Evolutionary conservation across 352 stramenopile genomes (phyloP), one percentile per base, ranked within the genome.

Genomic region (Bremia lactucae): DNA sequence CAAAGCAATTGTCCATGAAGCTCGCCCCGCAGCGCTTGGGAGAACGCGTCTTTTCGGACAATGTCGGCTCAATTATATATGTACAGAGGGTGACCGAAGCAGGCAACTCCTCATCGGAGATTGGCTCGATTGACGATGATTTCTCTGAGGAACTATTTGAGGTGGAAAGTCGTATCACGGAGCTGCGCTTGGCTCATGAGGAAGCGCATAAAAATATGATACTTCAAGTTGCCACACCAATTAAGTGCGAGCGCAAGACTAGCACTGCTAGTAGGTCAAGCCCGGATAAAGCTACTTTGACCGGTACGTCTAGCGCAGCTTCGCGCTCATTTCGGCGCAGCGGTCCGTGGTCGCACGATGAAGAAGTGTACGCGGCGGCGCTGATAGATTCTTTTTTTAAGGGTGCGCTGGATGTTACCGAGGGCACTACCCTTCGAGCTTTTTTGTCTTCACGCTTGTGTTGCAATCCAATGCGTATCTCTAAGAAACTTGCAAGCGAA

Each of bases 391-490:
- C 42, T 20, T 84, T 85, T 45, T 81, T 83, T 49, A 77, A 79
- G 15, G 74, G 74, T 15, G 46, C 69, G 24, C 56, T 87, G 20
- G 58, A 78, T 37, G 59, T 84, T 36, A 38, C 62, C 0, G 65
- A 84, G 42, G 72, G 74, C 41, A 84, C 72, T 31, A 87, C 71
- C 16, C 60, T 87, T 31, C 65, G 74, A 34, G 65, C 67, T 26
- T 81, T 81, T 46, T 48, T 87, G 15, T 69, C 74, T 14, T 59
- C 65, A 4, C 64, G 72, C 3, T 58, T 87, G 40, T 66, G 67
- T 34, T 87, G 74, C 49, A 87, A 83, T 34, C 74, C 74, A 11
- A 87, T 83, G 72, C 65, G 74, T 13, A 70, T 85, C 21, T 85
- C 72, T 8, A 87, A 87, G 52, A 87, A 87, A 48, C 72, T 87